These are phyloP conservation scores for Hemisphaericaspora xylanilytica DNA, from an alignment of 1,139 yeast genomes.

Conservation along the genomic window DNA sequence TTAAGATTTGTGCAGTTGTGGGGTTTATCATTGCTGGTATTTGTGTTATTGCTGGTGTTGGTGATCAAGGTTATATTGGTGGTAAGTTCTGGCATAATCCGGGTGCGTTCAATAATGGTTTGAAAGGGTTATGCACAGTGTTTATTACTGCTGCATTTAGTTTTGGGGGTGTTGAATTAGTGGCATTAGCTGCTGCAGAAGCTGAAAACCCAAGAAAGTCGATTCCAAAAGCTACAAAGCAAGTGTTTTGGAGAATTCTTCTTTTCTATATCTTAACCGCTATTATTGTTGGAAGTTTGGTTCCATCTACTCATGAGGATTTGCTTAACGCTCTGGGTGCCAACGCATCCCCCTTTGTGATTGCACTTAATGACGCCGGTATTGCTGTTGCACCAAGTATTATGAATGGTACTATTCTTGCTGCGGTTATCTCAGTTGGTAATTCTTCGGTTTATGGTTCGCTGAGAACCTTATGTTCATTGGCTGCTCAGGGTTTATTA, in stretches of 20 bases:
- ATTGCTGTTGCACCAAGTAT: conserved; percentile 45
- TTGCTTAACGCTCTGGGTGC: conserved; percentile 35
- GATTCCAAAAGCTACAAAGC: conserved; percentile 72
- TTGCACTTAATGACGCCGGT: conserved; percentile 39
- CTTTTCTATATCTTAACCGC: conserved; percentile 54
- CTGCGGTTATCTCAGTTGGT: conserved; percentile 53
- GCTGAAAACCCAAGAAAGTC: conserved; percentile 66
- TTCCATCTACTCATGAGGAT: conserved; percentile 35
- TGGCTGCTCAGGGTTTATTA: conserved; percentile 50
- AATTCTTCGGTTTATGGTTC: conserved; percentile 57
- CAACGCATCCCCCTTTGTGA: conserved; percentile 42
- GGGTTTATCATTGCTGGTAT: conserved; percentile 43
- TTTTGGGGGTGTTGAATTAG: conserved; percentile 56
- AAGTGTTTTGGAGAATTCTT: conserved; percentile 70
- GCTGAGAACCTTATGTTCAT: conserved; percentile 52
- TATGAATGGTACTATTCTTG: conserved; percentile 52
- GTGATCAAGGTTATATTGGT: conserved; percentile 41
- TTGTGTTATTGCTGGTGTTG: conserved; percentile 43
- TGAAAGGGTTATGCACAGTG: conserved; percentile 82
- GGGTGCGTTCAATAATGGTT: conserved; percentile 51
- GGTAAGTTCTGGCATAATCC: conserved; percentile 41
- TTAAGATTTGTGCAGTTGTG: conserved; percentile 43
- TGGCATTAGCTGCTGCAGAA: conserved; percentile 85
- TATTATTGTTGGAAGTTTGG: conserved; percentile 47
- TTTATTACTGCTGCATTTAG: conserved; percentile 87